Evolutionary conservation across 192 early-diverging fungal genomes (phyloP).

Genomic region (Piromyces sp.): DNA sequence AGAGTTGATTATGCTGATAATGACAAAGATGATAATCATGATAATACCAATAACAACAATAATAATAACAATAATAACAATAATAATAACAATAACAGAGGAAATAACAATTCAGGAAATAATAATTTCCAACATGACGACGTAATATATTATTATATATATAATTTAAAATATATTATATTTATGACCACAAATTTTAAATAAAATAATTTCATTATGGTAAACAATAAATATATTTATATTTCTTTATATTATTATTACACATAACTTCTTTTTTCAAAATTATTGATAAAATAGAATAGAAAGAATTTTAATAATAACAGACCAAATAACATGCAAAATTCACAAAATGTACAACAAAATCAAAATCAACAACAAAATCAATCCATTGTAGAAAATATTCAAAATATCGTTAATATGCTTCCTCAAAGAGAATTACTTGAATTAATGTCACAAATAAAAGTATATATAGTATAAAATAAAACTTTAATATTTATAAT

Average conservation of each 20-base stretch:
- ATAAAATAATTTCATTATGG: too few relatives aligned
- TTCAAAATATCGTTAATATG: slow-evolving; percentile 6
- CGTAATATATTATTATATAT: background rate
- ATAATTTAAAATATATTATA: too few relatives aligned
- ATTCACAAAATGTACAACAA: background rate
- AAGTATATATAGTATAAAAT: slow-evolving; percentile 13
- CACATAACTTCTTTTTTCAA: too few relatives aligned
- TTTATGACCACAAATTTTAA: too few relatives aligned
- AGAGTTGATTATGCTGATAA: slow-evolving; percentile 85
- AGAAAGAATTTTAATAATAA: background rate
- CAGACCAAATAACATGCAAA: background rate
- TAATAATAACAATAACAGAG: background rate
- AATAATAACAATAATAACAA: slow-evolving; percentile 6
- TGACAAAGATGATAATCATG: slow-evolving; percentile 35
- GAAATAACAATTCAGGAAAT: background rate
- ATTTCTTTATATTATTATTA: too few relatives aligned
- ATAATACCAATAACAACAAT: background rate
- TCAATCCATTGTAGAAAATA: slow-evolving; percentile 4
- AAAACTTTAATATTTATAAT: background rate
- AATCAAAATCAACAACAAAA: background rate
- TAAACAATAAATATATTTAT: too few relatives aligned
- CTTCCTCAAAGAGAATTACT: slow-evolving; percentile 34
- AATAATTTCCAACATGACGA: slow-evolving; percentile 1
- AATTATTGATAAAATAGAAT: too few relatives aligned
- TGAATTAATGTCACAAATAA: slow-evolving; percentile 47